Evolutionary conservation across 768 basidiomycete genomes (phyloP).

Genomic region (Leccinum disarticulatum): DNA sequence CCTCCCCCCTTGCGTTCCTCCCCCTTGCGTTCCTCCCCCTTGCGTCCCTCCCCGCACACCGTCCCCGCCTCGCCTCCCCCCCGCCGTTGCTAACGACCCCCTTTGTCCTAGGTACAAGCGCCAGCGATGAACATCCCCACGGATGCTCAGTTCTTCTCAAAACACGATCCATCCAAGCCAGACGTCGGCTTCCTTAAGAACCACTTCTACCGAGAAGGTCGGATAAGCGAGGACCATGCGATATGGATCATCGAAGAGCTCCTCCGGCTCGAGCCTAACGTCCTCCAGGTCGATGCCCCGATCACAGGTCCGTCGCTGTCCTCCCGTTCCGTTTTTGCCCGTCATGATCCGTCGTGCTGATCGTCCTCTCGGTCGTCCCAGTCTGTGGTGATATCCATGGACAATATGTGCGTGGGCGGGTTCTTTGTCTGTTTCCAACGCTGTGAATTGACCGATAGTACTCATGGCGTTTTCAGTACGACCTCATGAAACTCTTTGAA

Average conservation of each 20-base stretch:
- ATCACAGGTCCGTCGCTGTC: conserved; percentile 71
- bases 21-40: no score
- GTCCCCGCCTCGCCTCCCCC: not conserved
- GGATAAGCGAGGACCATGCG: conserved; percentile 92
- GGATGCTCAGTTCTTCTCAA: conserved; percentile 89
- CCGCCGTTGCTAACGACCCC: conserved; percentile 8
- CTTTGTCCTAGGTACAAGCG: conserved; percentile 79
- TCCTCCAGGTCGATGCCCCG: conserved; percentile 93
- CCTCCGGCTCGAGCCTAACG: conserved; percentile 81
- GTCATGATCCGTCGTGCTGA: conserved; percentile 1
- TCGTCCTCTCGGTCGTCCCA: conserved; percentile 30
- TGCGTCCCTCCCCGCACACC: no score
- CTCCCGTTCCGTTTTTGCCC: not conserved
- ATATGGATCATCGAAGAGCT: conserved; percentile 89
- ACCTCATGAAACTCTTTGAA: conserved; percentile 94
- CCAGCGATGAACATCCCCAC: conserved; percentile 93
- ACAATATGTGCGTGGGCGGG: conserved; percentile 78
- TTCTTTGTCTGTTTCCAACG: conserved; percentile 3
- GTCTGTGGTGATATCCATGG: conserved; percentile 99
- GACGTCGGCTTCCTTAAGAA: conserved; percentile 97
- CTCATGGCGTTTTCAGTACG: conserved; percentile 55
- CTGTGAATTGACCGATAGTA: conserved; percentile 19
- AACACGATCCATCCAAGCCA: conserved; percentile 82
- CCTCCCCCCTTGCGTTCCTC: no score
- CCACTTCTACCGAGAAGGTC: conserved; percentile 96